Evolutionary conservation across 305 asterid species (phyloP), one percentile per base, ranked within the genome.

Genomic region (Vinca major): DNA sequence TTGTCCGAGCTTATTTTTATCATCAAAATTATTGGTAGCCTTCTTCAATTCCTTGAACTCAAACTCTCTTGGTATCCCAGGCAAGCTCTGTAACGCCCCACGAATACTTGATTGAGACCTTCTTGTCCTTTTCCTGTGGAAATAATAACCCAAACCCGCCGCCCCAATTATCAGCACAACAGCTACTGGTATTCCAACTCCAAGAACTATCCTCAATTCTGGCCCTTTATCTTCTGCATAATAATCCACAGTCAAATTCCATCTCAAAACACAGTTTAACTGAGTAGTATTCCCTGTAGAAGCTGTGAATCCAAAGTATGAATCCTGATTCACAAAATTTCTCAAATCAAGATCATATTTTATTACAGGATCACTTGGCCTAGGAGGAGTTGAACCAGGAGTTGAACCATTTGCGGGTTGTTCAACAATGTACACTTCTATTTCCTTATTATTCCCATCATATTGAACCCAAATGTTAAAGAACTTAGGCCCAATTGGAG

Each of bases 261-360:
- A 93, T 44, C 99, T 74, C 79, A 78, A 54, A 50, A 93, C 83
- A 43, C 96, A 87, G 86, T 89, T 93, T 50, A 91, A 70, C 76
- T 93, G 80, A 13, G 7, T 21, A 16, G 50, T 7, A 16, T 65
- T 71, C 68, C 99, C 99, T 0, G 97, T 89, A 0, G 99, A 93
- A 1, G 89, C 99, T 17, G 97, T 56, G 77, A 93, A 93, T 2
- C 99, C 99, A 56, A 93, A 89, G 64, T 87, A 87, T 0, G 97
- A 91, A 16, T 78, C 17, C 83, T 84, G 89, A 48, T 77, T 73
- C 60, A 86, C 79, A 64, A 72, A 40, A 0, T 67, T 53, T 56
- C 69, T 78, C 63, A 93, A 80, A 53, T 86, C 79, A 71, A 93
- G 81, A 67, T 64, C 49, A 3, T 51, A 44, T 39, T 21, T 6